Evolutionary conservation across 108 stramenopile genomes (phyloP).

Genomic region (Pinguiococcus pyrenoidosus): DNA sequence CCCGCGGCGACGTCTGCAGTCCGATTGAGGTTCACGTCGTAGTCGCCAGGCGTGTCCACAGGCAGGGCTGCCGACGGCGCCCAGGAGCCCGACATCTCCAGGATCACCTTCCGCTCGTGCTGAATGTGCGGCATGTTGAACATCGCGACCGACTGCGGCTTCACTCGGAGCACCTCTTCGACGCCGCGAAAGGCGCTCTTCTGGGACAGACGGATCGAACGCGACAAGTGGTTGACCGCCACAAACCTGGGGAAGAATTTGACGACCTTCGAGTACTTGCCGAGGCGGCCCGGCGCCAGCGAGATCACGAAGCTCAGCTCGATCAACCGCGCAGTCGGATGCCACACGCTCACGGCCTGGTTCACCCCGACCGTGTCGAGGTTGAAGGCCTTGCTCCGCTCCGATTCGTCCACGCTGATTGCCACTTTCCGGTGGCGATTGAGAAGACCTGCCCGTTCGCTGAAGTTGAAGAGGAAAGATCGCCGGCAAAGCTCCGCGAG

Average conservation of each 20-base stretch:
- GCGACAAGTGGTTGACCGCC: slow-evolving; percentile 57
- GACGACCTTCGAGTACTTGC: slow-evolving; percentile 82
- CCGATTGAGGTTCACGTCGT: slow-evolving; percentile 35
- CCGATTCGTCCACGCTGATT: slow-evolving; percentile 50
- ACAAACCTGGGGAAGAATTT: slow-evolving; percentile 75
- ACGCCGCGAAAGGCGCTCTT: slow-evolving; percentile 56
- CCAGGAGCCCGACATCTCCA: slow-evolving; percentile 53
- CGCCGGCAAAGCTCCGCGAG: slow-evolving; percentile 48
- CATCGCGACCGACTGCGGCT: slow-evolving; percentile 40
- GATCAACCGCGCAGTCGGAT: slow-evolving; percentile 56
- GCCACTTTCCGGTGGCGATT: slow-evolving; percentile 54
- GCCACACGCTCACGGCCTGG: slow-evolving; percentile 73
- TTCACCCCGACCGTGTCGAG: slow-evolving; percentile 89
- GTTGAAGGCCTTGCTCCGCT: slow-evolving; percentile 52
- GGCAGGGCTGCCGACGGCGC: slow-evolving; percentile 55
- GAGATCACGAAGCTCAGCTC: slow-evolving; percentile 66
- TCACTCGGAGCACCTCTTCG: too few relatives aligned
- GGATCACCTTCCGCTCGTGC: slow-evolving; percentile 50
- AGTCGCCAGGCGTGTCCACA: slow-evolving; percentile 52
- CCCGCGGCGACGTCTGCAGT: slow-evolving; percentile 50
- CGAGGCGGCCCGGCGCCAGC: slow-evolving; percentile 70
- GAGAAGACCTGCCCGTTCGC: slow-evolving; percentile 45
- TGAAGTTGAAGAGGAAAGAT: slow-evolving; percentile 90
- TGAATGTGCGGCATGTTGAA: slow-evolving; percentile 68
- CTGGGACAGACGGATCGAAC: slow-evolving; percentile 67